A percentile compares a stretch with the other conserved stretches of the same genome.
phyloP scores from a whole-genome alignment of 306 rosid species.

The Delonix regia region DNA sequence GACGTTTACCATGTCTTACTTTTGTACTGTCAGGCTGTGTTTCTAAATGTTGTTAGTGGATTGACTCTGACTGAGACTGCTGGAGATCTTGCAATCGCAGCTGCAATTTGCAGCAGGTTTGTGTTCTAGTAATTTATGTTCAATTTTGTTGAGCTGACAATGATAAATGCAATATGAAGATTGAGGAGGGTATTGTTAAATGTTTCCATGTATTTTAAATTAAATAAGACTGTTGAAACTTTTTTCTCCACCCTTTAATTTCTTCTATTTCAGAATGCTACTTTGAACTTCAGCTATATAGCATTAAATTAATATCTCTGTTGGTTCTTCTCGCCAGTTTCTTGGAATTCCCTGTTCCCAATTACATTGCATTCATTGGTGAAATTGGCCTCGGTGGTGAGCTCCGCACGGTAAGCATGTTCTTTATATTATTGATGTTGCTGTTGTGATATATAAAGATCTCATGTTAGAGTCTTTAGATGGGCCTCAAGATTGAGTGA shows the following conservation, averaged over 20 bases:
- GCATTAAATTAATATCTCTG: slow-evolving; percentile 7
- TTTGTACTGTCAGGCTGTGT: slow-evolving; percentile 56
- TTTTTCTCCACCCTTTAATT: not conserved
- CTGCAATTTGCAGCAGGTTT: slow-evolving; percentile 98
- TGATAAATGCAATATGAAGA: slow-evolving; percentile 3
- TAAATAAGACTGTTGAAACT: not conserved
- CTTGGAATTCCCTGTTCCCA: slow-evolving; percentile 88
- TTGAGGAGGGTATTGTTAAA: slow-evolving; percentile 16
- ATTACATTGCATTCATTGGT: slow-evolving; percentile 79
- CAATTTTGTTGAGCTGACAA: slow-evolving; percentile 8
- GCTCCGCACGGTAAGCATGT: slow-evolving; percentile 77
- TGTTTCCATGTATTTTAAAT: slow-evolving; percentile 17
- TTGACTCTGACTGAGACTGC: slow-evolving; percentile 74
- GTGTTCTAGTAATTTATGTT: slow-evolving; percentile 35
- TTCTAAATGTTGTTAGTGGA: slow-evolving; percentile 85
- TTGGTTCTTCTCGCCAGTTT: slow-evolving; percentile 54
- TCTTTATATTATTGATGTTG: slow-evolving; percentile 20
- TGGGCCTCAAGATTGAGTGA: too few species aligned
- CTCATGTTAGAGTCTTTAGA: not conserved
- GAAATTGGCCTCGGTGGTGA: slow-evolving; percentile 97
- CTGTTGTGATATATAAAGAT: not conserved
- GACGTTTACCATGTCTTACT: slow-evolving; percentile 31
- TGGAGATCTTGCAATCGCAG: slow-evolving; percentile 96
- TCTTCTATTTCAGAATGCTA: not conserved
- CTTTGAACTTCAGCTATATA: slow-evolving; percentile 11